phyloP scores from a whole-genome alignment of 2,329 filamentous ascomycete genomes.

The Tothia fuscella region DNA sequence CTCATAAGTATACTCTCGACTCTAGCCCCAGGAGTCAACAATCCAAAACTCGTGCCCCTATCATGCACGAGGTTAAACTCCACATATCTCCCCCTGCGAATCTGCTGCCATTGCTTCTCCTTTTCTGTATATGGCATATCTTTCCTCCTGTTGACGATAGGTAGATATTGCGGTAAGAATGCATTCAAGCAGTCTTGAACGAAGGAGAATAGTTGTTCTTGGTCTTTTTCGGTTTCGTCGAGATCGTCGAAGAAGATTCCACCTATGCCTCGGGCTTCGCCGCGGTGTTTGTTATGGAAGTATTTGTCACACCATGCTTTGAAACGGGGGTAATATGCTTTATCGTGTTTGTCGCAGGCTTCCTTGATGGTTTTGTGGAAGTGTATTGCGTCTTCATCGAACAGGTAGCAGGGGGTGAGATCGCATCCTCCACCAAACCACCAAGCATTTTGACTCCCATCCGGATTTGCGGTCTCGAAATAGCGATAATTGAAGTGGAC shows the following conservation, averaged over 20 bases:
- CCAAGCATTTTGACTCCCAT: slow-evolving; percentile 76
- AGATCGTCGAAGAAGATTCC: slow-evolving; percentile 99
- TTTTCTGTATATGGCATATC: slow-evolving; percentile 78
- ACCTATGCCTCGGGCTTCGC: slow-evolving; percentile 75
- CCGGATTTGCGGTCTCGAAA: slow-evolving; percentile 85
- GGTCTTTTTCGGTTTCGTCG: slow-evolving; percentile 73
- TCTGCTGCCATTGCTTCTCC: slow-evolving; percentile 94
- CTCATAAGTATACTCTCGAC: slow-evolving; percentile 98
- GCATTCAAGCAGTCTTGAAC: slow-evolving; percentile 72
- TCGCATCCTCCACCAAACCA: slow-evolving; percentile 98
- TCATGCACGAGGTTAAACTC: slow-evolving; percentile 98
- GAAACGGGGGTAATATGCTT: slow-evolving; percentile 82
- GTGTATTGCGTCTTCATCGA: slow-evolving; percentile 92
- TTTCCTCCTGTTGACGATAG: slow-evolving; percentile 78
- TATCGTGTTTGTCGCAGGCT: slow-evolving; percentile 86
- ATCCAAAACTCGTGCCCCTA: slow-evolving; percentile 82
- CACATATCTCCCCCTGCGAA: slow-evolving; percentile 87
- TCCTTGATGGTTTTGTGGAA: slow-evolving; percentile 93
- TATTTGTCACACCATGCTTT: slow-evolving; percentile 99
- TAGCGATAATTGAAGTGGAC: slow-evolving; percentile 98
- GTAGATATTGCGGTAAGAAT: slow-evolving; percentile 83
- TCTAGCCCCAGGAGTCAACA: slow-evolving; percentile 82
- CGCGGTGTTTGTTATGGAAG: slow-evolving; percentile 86
- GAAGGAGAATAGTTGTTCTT: slow-evolving; percentile 83
- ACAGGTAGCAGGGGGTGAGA: slow-evolving; percentile 84